Evolutionary conservation across 139 green algal species (phyloP), one percentile per base, ranked within the genome.

Genomic region (Chlorella sp.): DNA sequence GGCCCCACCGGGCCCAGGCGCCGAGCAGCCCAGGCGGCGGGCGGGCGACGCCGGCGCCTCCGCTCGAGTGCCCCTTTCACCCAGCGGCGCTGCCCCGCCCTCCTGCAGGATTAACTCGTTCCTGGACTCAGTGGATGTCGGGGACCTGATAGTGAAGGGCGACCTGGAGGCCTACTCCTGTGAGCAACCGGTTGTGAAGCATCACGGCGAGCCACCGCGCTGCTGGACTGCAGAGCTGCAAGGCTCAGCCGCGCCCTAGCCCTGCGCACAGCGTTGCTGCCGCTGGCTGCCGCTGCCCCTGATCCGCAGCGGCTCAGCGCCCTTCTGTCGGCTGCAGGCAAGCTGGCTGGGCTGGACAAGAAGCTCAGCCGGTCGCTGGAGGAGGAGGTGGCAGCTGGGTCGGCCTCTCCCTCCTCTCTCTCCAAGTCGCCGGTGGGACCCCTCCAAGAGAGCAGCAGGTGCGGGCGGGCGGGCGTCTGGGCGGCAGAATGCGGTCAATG

Each of bases 331-430:
- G 26, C 26, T 74, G 38, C 94, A 99, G 96, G 97, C 90, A 99
- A 99, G 86, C 94, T 99, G 1, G 96, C 96, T 44, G 97, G 97
- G 1, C 88, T 98, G 0, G 97, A 99, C 89, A 99, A 99, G 86
- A 99, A 99, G 88, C 91, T 99, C 5, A 98, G 94, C 21, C 90
- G 94, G 21, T 97, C 89, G 70, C 88, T 99, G 39, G 97, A 99
- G 41, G 83, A 95, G 62, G 97, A 99, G 65, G 95, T 99, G 4
- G 89, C 94, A 69, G 91, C 75, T 18, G 87, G 87, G 38, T 92
- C 84, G 60, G 95, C 94, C 1, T 96, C 95, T 0, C 94, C 95
- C 3, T 51, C 90, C 16, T 87, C 96, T 80, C 82, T 98, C 51
- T 95, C 91, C n/a, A 91, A 88, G 39, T 98, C 94, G 16, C 96